These are phyloP conservation scores for Penicillium sp. DNA, from an alignment of 2,329 filamentous ascomycete species.

Conservation along the genomic window DNA sequence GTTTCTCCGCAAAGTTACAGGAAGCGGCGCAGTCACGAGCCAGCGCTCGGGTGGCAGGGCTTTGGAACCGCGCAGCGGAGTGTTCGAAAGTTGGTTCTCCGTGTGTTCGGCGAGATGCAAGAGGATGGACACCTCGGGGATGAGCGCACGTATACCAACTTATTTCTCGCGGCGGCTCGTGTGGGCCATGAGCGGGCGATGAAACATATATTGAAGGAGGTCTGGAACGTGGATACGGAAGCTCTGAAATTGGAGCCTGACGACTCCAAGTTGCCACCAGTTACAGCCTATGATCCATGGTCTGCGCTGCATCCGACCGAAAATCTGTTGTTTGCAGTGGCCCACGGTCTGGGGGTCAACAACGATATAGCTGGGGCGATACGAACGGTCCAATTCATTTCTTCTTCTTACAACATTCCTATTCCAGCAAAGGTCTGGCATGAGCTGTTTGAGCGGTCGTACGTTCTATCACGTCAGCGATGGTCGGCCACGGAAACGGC, in stretches of 20 bases:
- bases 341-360: slow-evolving; percentile 68
- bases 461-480: slow-evolving; percentile 52
- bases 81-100: slow-evolving; percentile 38
- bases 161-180: slow-evolving; percentile 56
- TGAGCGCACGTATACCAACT: slow-evolving; percentile 54
- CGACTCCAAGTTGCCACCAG: slow-evolving; percentile 32
- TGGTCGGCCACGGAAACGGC: not conserved
- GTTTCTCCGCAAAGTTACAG: slow-evolving; percentile 35
- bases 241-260: slow-evolving; percentile 39
- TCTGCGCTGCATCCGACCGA: slow-evolving; percentile 61
- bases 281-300: slow-evolving; percentile 46
- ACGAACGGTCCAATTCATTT: slow-evolving; percentile 63
- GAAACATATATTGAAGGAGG: slow-evolving; percentile 50
- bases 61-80: slow-evolving; percentile 34
- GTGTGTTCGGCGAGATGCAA: slow-evolving; percentile 53
- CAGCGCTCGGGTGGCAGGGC: slow-evolving; percentile 30
- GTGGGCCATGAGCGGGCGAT: slow-evolving; percentile 54
- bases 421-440: slow-evolving; percentile 64
- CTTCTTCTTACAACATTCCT: slow-evolving; percentile 58
- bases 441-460: slow-evolving; percentile 68
- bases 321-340: slow-evolving; percentile 65
- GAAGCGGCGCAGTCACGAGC: slow-evolving; percentile 26
- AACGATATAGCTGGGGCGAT: slow-evolving; percentile 62
- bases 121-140: slow-evolving; percentile 47
- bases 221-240: slow-evolving; percentile 58